A percentile compares a stretch with the other conserved stretches of the same genome.
phyloP scores from a whole-genome alignment of 768 basidiomycete genomes.

The Suillus paluster region DNA sequence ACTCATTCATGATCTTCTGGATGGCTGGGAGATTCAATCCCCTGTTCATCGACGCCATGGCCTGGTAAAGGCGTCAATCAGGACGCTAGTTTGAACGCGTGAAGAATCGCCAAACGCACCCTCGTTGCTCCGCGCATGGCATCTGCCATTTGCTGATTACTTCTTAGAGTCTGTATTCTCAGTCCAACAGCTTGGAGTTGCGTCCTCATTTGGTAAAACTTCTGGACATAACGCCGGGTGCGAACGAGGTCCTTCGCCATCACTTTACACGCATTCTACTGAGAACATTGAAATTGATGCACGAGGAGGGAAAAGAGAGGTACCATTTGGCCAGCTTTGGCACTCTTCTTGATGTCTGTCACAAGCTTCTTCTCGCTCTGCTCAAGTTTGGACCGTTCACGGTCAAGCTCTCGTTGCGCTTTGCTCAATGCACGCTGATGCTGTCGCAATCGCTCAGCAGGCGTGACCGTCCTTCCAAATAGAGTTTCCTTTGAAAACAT shows the following conservation, averaged over 20 bases:
- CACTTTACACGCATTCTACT: slow-evolving; percentile 96
- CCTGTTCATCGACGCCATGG: slow-evolving; percentile 98
- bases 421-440: slow-evolving; percentile 96
- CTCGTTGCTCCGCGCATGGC: slow-evolving; percentile 98
- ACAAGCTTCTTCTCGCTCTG: slow-evolving; percentile 97
- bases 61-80: slow-evolving; percentile 50
- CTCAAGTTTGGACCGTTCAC: slow-evolving; percentile 93
- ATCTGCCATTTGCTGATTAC: slow-evolving; percentile 99
- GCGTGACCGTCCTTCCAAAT: slow-evolving; percentile 93
- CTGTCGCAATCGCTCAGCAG: slow-evolving; percentile 94
- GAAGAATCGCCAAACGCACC: slow-evolving; percentile 52
- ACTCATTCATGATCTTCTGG: slow-evolving; percentile 96
- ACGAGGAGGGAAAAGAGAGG: slow-evolving; percentile 22
- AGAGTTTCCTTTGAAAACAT: slow-evolving; percentile 77
- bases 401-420: slow-evolving; percentile 96
- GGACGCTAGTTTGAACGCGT: slow-evolving; percentile 3
- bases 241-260: slow-evolving; percentile 99
- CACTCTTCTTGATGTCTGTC: slow-evolving; percentile 94
- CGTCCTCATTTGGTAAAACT: slow-evolving; percentile 99
- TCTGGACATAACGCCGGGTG: slow-evolving; percentile 93
- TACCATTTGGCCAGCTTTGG: slow-evolving; percentile 94
- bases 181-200: slow-evolving; percentile 96
- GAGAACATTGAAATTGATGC: slow-evolving; percentile 23
- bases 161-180: slow-evolving; percentile 93
- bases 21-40: slow-evolving; percentile 95